A percentile compares a stretch with the other conserved stretches of the same genome.
Conservation (phyloP, 306 rosid species). For the Lathyrus tuberosus region DNA sequence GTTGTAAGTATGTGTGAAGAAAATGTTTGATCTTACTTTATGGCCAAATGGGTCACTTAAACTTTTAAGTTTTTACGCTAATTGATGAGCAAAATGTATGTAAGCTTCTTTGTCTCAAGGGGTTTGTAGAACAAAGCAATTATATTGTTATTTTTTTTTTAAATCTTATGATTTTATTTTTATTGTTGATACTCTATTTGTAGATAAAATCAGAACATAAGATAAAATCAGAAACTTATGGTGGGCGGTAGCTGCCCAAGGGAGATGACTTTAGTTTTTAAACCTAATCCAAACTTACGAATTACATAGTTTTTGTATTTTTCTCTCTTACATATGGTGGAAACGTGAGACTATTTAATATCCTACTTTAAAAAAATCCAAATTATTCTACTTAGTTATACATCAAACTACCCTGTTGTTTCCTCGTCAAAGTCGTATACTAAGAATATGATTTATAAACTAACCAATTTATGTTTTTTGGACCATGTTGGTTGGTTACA, state of each 20-base stretch:
- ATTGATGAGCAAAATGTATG: slow-evolving; percentile 1
- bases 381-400: too few species aligned
- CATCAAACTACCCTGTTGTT: too few species aligned
- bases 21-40: neutral
- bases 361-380: too few species aligned
- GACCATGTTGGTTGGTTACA: too few species aligned
- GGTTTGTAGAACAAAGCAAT: slow-evolving; percentile 20
- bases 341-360: too few species aligned
- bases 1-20: slow-evolving; percentile 49
- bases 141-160: neutral
- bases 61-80: neutral
- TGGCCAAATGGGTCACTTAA: slow-evolving; percentile 49
- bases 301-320: neutral
- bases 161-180: neutral
- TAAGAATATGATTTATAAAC: too few species aligned
- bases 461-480: too few species aligned
- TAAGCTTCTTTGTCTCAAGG: slow-evolving; percentile 23
- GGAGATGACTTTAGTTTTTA: slow-evolving; percentile 18
- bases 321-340: neutral
- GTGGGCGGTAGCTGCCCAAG: slow-evolving; percentile 27
- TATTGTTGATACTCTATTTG: neutral
- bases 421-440: too few species aligned
- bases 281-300: slow-evolving; percentile 32
- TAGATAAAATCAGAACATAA: too few species aligned
- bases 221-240: neutral